These are phyloP conservation scores for Fusarium coicis DNA, from an alignment of 2,329 filamentous ascomycete species.

Conservation along the genomic window DNA sequence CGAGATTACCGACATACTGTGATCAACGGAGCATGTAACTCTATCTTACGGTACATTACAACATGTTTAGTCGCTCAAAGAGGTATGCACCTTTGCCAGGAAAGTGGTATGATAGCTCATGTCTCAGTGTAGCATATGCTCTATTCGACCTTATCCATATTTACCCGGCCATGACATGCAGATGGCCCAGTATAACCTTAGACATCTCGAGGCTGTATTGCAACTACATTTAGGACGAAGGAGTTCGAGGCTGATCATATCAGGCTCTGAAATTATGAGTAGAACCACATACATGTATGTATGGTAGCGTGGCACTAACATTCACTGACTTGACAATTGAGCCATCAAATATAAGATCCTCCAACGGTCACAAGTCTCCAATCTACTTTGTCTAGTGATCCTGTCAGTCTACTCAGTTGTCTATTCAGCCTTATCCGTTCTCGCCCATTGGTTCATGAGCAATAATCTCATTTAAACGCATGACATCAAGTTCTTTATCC, in stretches of 20 bases:
- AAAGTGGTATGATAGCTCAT: background rate
- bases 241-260: no score
- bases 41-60: no score
- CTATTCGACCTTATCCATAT: background rate
- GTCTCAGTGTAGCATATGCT: background rate
- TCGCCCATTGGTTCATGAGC: background rate
- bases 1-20: background rate
- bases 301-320: background rate
- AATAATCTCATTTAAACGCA: background rate
- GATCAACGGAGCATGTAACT: background rate
- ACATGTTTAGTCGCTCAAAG: background rate
- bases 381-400: no score
- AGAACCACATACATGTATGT: accelerated
- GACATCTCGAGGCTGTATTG: accelerated
- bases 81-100: accelerated
- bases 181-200: accelerated
- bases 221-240: accelerated
- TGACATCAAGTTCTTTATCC: background rate
- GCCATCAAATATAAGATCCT: background rate
- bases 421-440: background rate
- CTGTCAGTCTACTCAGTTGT: accelerated
- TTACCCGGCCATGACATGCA: background rate
- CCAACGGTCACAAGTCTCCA: background rate
- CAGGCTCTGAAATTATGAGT: no score
- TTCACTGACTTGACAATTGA: background rate